Evolutionary conservation across 129 eudicot genomes (phyloP), one percentile per base, ranked within the genome.

Genomic region (Flaveria linearis): DNA sequence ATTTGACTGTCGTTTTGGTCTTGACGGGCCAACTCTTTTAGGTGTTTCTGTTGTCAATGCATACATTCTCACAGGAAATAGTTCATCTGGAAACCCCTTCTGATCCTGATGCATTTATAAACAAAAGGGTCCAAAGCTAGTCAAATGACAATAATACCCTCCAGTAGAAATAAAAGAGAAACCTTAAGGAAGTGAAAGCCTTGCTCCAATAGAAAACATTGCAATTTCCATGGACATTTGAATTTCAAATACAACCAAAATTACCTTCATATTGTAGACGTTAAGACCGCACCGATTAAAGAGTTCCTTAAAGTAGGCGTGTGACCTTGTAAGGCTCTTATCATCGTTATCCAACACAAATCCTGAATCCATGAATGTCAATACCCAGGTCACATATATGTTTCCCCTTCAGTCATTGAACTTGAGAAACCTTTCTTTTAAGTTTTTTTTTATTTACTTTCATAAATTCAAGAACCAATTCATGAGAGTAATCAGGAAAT

Each of bases 261-360:
- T 26, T 88, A 93, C 98, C 96, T 86, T 89, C 77, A 78, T 76
- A 63, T 73, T 89, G 76, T 74, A 80, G 66, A 94, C 72, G 75
- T 82, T 86, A 51, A 94, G 86, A 63, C 96, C 99, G 78, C 93
- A 89, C 75, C 81, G 89, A 25, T 36, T 65, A 69, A 94, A 89
- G 64, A 94, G 99, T 80, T 89, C 93, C 89, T 91, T 94, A 87
- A 91, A 94, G 87, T 94, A 94, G 28, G 49, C 69, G 47, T 94
- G 94, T 28, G 99, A 94, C 82, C 99, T 89, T 7, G 99, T 94
- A 68, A 94, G 50, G 80, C 99, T 94, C 78, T 88, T 85, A 83
- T 94, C 99, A 65, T 94, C 92, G 23, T 91, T 89, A 84, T 94
- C 99, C 87, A 94, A 75, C 43, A 94, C 92, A 74, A 94, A 94